Evolutionary conservation across 2,329 filamentous ascomycete species (phyloP).

Genomic region (Hypoxylon sp.): DNA sequence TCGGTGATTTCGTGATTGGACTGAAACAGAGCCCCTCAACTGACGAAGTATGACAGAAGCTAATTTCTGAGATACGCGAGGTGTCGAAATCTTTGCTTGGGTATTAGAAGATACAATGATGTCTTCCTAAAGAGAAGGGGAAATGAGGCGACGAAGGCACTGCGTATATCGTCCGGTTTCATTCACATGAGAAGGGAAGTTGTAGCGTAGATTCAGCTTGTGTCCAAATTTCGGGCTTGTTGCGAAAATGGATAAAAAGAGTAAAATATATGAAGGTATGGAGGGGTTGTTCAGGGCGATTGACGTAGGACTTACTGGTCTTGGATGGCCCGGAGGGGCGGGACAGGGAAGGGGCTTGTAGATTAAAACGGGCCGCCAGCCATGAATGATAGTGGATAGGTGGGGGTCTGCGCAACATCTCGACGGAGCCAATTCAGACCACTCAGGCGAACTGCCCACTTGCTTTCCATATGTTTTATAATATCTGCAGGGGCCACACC

Average conservation of each 20-base stretch:
- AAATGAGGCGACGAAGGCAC: neutral
- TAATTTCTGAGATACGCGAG: slow-evolving; percentile 14
- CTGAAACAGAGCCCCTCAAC: slow-evolving; percentile 9
- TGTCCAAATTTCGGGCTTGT: slow-evolving; percentile 17
- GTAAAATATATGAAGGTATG: slow-evolving; percentile 24
- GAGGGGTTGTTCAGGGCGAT: slow-evolving; percentile 38
- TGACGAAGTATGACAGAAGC: slow-evolving; percentile 15
- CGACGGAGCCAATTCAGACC: neutral
- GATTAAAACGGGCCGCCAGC: slow-evolving; percentile 16
- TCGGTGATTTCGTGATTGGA: slow-evolving; percentile 32
- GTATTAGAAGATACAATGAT: neutral
- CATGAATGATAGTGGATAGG: slow-evolving; percentile 13
- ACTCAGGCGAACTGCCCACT: neutral
- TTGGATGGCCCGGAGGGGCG: slow-evolving; percentile 40
- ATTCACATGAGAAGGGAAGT: slow-evolving; percentile 10
- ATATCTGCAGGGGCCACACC: slow-evolving; percentile 17
- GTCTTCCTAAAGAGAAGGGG: neutral
- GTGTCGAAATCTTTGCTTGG: slow-evolving; percentile 22
- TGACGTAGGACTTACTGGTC: slow-evolving; percentile 47
- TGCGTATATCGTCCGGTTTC: slow-evolving; percentile 2
- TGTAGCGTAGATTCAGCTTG: slow-evolving; percentile 13
- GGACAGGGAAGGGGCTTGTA: slow-evolving; percentile 35
- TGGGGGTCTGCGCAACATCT: slow-evolving; percentile 42
- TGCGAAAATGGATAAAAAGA: slow-evolving; percentile 12
- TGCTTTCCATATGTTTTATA: slow-evolving; percentile 19